Evolutionary conservation across 2,329 filamentous ascomycete species (phyloP), one percentile per base, ranked within the genome.

Genomic region (Aspergillus sp.): DNA sequence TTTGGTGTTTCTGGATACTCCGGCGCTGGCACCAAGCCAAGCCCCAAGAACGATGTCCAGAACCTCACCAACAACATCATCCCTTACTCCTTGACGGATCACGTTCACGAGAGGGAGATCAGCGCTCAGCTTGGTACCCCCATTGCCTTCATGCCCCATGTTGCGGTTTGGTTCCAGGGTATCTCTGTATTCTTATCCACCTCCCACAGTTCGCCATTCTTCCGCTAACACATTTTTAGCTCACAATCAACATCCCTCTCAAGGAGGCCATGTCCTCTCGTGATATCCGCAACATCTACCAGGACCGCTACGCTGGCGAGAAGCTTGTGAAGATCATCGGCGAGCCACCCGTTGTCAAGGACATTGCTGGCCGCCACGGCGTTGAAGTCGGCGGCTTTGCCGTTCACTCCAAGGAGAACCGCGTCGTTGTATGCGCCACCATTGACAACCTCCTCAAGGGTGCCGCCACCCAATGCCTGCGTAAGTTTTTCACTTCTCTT

Each of bases 401-500:
- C n/a, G 91, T 97, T 39, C 89, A 97, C 78, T 91, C 85, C 65
- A 87, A 85, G 20, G 93, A 93, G 57, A 95, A 92, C 84, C 84
- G 95, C 51, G 93, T 96, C 0, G 93, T 98, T n/a, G 85, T 98
- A 62, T 96, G 93, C 71, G 90, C 89, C 17, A 96, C 90, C 3
- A 96, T 97, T 68, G 93, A 97, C 76, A 96, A 97, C 76, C 78
- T 97, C 65, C 82, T 95, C 67, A 97, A 97, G 85, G 93, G 93
- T 59, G 93, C 93, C 53, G 90, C 90, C 6, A 96, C 93, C 11
- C 93, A 96, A 75, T 96, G 92, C 78, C 78, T 96, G 74, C 93
- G 89, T 91, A 83, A 83, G 89, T 88, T 6, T 43, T 43, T 42
- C 45, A 39, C 20, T 55, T 20, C 51, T 49, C n/a, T 15, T 17